Base-by-base conservation (phyloP, 2,329 filamentous ascomycete genomes). In the Aspergillus intermedius region DNA sequence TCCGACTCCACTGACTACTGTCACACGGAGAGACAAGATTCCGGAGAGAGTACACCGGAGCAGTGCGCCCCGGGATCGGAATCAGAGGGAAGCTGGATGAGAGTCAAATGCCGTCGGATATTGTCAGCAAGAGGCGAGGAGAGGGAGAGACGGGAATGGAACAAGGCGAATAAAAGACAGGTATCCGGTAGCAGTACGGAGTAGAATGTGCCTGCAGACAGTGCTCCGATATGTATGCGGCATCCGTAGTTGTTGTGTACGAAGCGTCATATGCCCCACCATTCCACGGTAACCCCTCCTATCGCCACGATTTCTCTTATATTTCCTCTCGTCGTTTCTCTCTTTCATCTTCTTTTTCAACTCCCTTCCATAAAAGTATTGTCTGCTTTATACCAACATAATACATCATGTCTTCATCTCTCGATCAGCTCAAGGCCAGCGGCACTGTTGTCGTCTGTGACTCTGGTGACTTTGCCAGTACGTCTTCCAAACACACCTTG, bases 391-490 rank as follows among this genome's bases (percentile, higher is more conserved):
- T 43, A 52, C 44, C 35, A 40, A 40, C 37, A 32, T 46, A 39
- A 34, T 54, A 54, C 59, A 72, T 48, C 57, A 96, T 96, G 91
- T 75, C 88, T 74, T 86, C 77, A 74, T 88, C 91, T 74, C 87
- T 98, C 65, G 93, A 97, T 65, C 91, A 97, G 79, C 83, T 98
- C 73, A 98, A 98, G 82, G 84, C 88, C 78, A 75, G 86, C 71
- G 93, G 93, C 85, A 98, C 93, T 68, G 90, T 88, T 58, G 93
- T 97, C 69, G 93, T 97, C 74, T 91, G 87, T 74, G 93, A 97
- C 79, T 95, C 91, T 74, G 93, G 91, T 85, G 86, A 89, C 77
- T 88, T 88, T 74, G 82, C 81, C 66, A 85, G 84, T 88, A 74
- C 77, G 84, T 5, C 21, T 83, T 40, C 42, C 49, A 46, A 49